Evolutionary conservation across 305 asterid genomes (phyloP).

Genomic region (Fraxinus dipetala): DNA sequence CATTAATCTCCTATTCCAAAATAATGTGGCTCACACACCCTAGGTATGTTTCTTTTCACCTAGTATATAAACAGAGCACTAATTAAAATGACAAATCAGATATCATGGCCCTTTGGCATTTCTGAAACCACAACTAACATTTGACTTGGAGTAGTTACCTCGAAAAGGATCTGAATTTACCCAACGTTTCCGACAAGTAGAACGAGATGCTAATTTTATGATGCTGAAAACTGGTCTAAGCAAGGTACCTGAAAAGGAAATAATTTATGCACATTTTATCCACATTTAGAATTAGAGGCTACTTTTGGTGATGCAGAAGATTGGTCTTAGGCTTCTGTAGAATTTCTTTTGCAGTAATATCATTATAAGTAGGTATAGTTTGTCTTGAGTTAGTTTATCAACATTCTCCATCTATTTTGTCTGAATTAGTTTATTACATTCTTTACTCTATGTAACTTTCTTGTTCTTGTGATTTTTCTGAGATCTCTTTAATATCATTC

Average conservation of each 20-base stretch:
- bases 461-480: slow-evolving; percentile 22
- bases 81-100: background rate
- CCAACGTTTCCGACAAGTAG: background rate
- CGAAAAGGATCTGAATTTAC: background rate
- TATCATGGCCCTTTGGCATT: slow-evolving; percentile 11
- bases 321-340: background rate
- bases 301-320: slow-evolving; percentile 14
- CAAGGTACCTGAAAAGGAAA: background rate
- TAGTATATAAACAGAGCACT: background rate
- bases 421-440: background rate
- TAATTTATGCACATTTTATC: background rate
- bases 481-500: slow-evolving; percentile 16
- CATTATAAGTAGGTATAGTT: background rate
- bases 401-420: slow-evolving; percentile 10
- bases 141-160: slow-evolving; percentile 3
- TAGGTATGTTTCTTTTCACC: background rate
- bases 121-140: background rate
- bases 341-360: background rate
- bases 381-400: background rate
- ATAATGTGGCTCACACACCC: no score
- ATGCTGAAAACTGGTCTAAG: background rate
- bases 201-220: background rate
- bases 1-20: no score
- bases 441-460: slow-evolving; percentile 3
- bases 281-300: background rate